Conservation (phyloP, 1,284 basidiomycete genomes). For the Kwoniella shivajii region DNA sequence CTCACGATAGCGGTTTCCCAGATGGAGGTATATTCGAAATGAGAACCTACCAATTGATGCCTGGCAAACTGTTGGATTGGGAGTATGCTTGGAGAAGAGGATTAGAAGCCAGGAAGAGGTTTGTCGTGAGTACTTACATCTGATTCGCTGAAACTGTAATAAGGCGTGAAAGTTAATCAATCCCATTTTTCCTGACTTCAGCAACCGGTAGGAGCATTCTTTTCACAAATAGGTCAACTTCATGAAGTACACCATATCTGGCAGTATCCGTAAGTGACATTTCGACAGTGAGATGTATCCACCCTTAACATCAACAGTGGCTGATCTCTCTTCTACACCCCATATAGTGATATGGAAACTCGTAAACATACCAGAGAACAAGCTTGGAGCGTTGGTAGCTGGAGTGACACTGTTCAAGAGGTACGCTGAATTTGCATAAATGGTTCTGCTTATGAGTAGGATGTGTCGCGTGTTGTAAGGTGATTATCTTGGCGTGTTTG, state of each 20-base stretch:
- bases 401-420: slow-evolving; percentile 92
- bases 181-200: slow-evolving; percentile 18
- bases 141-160: background rate
- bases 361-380: slow-evolving; percentile 80
- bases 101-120: slow-evolving; percentile 80
- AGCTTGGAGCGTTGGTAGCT: slow-evolving; percentile 89
- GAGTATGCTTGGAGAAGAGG: slow-evolving; percentile 86
- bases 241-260: slow-evolving; percentile 92
- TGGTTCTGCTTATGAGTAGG: too few relatives aligned
- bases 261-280: slow-evolving; percentile 76
- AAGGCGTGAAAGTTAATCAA: background rate
- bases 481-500: too few relatives aligned
- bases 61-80: slow-evolving; percentile 89
- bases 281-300: background rate
- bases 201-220: slow-evolving; percentile 89
- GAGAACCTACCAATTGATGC: slow-evolving; percentile 69
- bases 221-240: slow-evolving; percentile 83
- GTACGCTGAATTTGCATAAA: slow-evolving; percentile 60
- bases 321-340: slow-evolving; percentile 6
- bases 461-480: too few relatives aligned
- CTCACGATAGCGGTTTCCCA: slow-evolving; percentile 60
- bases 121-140: slow-evolving; percentile 58
- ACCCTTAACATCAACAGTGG: background rate
- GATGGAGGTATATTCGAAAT: slow-evolving; percentile 89
- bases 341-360: slow-evolving; percentile 69